Conservation (phyloP, 306 rosid genomes). For the Cicer judaicum region DNA sequence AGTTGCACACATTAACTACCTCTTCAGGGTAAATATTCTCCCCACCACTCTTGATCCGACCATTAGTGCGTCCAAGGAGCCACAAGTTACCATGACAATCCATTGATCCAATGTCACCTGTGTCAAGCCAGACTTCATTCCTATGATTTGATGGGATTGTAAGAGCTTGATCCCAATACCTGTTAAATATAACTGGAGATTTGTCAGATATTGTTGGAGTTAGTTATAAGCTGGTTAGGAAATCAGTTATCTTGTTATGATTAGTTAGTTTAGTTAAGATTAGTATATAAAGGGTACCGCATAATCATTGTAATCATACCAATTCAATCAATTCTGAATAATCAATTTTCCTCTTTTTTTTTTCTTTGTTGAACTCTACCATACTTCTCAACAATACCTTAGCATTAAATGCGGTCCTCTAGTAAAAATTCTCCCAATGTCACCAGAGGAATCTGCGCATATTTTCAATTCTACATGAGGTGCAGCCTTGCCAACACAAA, state of each 20-base stretch:
- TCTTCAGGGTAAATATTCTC: slow-evolving; percentile 95
- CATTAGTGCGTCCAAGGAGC: slow-evolving; percentile 81
- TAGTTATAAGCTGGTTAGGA: too few species aligned
- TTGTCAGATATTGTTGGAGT: too few species aligned
- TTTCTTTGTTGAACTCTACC: too few species aligned
- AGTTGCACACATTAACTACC: slow-evolving; percentile 46
- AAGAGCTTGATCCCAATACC: slow-evolving; percentile 71
- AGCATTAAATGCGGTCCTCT: slow-evolving; percentile 97
- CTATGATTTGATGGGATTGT: slow-evolving; percentile 44
- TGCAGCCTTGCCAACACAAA: slow-evolving; percentile 95
- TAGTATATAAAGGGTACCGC: too few species aligned
- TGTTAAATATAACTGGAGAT: not conserved
- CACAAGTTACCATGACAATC: slow-evolving; percentile 72
- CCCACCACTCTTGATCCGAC: slow-evolving; percentile 90
- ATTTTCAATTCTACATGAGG: slow-evolving; percentile 85
- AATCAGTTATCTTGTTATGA: too few species aligned
- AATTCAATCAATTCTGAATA: too few species aligned
- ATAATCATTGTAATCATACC: too few species aligned
- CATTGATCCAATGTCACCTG: slow-evolving; percentile 83
- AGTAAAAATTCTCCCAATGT: slow-evolving; percentile 75
- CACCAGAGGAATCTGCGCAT: slow-evolving; percentile 50
- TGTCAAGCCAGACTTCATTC: slow-evolving; percentile 76
- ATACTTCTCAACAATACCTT: slow-evolving; percentile 53
- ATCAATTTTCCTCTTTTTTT: too few species aligned
- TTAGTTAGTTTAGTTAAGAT: too few species aligned